phyloP scores from a whole-genome alignment of 2,329 filamentous ascomycete species.

The Diaporthe capsici region DNA sequence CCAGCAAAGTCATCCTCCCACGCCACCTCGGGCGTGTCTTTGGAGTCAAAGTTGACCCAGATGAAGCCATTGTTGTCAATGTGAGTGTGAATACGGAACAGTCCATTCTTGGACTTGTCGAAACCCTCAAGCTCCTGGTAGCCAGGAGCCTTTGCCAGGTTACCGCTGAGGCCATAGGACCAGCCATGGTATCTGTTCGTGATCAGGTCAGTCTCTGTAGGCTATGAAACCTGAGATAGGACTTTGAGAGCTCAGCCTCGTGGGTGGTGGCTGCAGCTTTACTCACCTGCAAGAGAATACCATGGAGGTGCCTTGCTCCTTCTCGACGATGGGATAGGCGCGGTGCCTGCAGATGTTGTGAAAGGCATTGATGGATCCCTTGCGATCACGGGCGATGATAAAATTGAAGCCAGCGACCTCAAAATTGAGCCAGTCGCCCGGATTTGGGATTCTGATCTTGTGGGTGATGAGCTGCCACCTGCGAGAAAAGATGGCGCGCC shows the following conservation, averaged over 20 bases:
- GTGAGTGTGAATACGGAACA: conserved; percentile 69
- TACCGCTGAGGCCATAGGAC: conserved; percentile 71
- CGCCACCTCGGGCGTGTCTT: conserved; percentile 58
- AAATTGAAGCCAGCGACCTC: conserved; percentile 70
- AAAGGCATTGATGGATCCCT: conserved; percentile 69
- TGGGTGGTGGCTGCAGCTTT: too few relatives aligned
- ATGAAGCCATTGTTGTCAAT: conserved; percentile 68
- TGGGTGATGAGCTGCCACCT: conserved; percentile 71
- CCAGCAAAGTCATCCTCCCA: conserved; percentile 68
- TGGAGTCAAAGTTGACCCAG: conserved; percentile 69
- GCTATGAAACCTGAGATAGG: not conserved
- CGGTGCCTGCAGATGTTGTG: conserved; percentile 75
- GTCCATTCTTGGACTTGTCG: conserved; percentile 67
- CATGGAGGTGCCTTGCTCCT: conserved; percentile 63
- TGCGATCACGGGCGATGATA: conserved; percentile 64
- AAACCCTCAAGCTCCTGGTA: conserved; percentile 70
- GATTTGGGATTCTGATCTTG: conserved; percentile 62
- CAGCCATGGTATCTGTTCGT: conserved; percentile 55
- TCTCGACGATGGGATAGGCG: conserved; percentile 70
- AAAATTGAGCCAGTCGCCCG: conserved; percentile 70
- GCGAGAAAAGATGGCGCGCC: conserved; percentile 69
- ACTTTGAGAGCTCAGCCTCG: not conserved
- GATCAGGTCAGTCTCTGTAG: not conserved
- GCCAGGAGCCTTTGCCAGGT: conserved; percentile 71
- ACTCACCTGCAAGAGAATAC: conserved; percentile 68